Conservation (phyloP, 2,329 filamentous ascomycete species). For the Aspergillus nomiae region DNA sequence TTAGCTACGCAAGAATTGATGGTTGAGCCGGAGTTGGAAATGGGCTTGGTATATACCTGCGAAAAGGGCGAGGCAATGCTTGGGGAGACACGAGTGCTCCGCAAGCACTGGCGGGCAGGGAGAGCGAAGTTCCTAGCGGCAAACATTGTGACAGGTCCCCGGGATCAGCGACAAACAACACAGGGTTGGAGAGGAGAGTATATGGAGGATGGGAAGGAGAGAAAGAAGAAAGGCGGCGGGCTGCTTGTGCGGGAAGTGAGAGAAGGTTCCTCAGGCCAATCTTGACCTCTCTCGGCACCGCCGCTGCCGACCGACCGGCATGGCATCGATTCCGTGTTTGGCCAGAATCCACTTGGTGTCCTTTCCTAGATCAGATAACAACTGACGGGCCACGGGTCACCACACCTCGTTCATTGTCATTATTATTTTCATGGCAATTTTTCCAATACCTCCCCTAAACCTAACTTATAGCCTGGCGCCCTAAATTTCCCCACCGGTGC, state of each 20-base stretch:
- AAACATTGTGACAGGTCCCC: slow-evolving; percentile 67
- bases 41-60: slow-evolving; percentile 60
- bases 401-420: neutral
- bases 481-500: slow-evolving; percentile 11
- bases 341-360: slow-evolving; percentile 15
- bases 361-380: slow-evolving; percentile 23
- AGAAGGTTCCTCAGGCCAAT: slow-evolving; percentile 9
- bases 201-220: slow-evolving; percentile 18
- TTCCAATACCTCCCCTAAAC: neutral
- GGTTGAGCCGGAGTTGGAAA: slow-evolving; percentile 9
- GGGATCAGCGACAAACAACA: slow-evolving; percentile 18
- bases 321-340: slow-evolving; percentile 14
- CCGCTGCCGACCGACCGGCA: slow-evolving; percentile 23
- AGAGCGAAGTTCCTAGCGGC: slow-evolving; percentile 75
- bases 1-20: slow-evolving; percentile 22
- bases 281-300: slow-evolving; percentile 18
- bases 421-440: neutral
- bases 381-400: neutral
- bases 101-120: slow-evolving; percentile 78
- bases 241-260: slow-evolving; percentile 25
- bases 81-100: slow-evolving; percentile 57
- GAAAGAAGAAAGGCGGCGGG: slow-evolving; percentile 24
- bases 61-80: slow-evolving; percentile 51
- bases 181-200: slow-evolving; percentile 15
- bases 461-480: neutral